Conservation (phyloP, 164 flowering plant species). For the Berberis vulgaris region DNA sequence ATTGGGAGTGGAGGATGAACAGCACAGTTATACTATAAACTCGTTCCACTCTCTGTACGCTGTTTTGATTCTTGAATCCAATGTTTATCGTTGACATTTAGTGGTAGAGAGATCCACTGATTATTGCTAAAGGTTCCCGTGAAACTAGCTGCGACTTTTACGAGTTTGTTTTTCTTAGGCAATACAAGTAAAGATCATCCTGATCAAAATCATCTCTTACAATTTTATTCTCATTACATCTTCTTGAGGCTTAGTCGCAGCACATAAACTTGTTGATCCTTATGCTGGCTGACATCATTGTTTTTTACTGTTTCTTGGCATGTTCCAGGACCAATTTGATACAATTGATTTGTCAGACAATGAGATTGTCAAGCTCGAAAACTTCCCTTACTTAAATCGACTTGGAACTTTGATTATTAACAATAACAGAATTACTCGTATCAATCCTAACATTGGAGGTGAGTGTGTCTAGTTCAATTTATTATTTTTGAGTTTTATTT, state of each 20-base stretch:
- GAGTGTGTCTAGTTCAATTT: not conserved
- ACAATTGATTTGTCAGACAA: slow-evolving; percentile 91
- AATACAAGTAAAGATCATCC: no score
- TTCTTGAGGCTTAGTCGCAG: not conserved
- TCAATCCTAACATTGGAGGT: slow-evolving; percentile 88
- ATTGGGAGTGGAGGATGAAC: no score
- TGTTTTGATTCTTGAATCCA: no score
- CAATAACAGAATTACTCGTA: slow-evolving; percentile 87
- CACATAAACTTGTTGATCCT: not conserved
- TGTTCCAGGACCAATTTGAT: slow-evolving; percentile 90
- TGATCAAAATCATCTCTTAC: no score
- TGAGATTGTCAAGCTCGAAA: slow-evolving; percentile 97
- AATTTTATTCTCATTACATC: not conserved
- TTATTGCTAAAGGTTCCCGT: no score
- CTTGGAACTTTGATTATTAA: slow-evolving; percentile 73
- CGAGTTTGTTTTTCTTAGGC: no score
- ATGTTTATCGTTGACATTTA: no score
- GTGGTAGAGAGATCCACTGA: no score
- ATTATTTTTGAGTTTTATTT: not conserved
- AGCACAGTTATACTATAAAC: no score
- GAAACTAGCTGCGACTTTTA: no score
- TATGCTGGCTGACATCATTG: not conserved
- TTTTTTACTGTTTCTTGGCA: slow-evolving; percentile 7
- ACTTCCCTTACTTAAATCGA: slow-evolving; percentile 70
- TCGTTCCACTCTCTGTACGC: no score